A percentile compares a stretch with the other conserved stretches of the same genome.
phyloP scores from a whole-genome alignment of 164 flowering plant species.

The Umbellularia californica region DNA sequence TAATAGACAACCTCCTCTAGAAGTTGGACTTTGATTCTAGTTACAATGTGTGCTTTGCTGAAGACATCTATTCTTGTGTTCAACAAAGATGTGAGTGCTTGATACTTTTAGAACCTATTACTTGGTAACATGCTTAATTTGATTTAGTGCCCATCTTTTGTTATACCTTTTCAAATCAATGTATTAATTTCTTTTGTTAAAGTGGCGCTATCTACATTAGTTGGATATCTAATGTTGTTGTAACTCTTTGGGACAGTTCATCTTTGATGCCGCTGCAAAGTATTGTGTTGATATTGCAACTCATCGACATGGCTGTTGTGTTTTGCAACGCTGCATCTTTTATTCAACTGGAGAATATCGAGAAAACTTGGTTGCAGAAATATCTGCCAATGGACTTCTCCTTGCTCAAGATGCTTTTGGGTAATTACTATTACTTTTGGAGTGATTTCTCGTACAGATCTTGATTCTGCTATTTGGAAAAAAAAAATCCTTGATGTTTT shows the following conservation, averaged over 20 bases:
- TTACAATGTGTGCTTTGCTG: no score
- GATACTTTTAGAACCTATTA: not conserved
- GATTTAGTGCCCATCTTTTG: not conserved
- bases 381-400: conserved; percentile 36
- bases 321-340: conserved; percentile 43
- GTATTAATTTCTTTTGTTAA: not conserved
- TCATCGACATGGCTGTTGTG: conserved; percentile 54
- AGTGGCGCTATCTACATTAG: not conserved
- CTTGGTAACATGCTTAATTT: no score
- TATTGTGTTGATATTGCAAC: conserved; percentile 50
- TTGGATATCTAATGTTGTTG: not conserved
- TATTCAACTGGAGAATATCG: conserved; percentile 38
- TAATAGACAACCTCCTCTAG: not conserved
- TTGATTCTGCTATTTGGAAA: not conserved
- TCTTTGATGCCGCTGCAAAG: conserved; percentile 42
- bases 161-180: not conserved
- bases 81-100: not conserved
- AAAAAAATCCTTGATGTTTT: not conserved
- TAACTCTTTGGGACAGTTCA: conserved; percentile 30
- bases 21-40: not conserved
- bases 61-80: not conserved
- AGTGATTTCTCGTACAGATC: not conserved
- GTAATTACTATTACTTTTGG: conserved; percentile 23
- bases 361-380: conserved; percentile 36
- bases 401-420: conserved; percentile 58